Conservation (phyloP, 352 stramenopile genomes). For the Aphanomyces cochlioides region DNA sequence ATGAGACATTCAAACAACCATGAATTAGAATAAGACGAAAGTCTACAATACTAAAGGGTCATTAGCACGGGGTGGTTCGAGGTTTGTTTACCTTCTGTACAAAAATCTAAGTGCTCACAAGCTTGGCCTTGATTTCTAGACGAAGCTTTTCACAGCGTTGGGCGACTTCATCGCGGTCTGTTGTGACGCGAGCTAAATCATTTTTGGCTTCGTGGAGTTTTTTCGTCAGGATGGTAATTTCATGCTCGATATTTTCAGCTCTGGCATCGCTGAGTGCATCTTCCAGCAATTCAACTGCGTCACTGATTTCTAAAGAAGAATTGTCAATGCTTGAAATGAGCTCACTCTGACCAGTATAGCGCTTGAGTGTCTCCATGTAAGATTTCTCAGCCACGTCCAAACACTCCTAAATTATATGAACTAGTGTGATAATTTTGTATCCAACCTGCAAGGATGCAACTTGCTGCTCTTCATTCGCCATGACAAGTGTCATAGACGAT, state of each 20-base stretch:
- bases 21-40: too few species aligned
- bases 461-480: conserved; percentile 31
- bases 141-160: conserved; percentile 55
- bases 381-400: conserved; percentile 68
- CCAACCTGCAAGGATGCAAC: conserved; percentile 40
- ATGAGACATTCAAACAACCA: too few species aligned
- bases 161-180: conserved; percentile 63
- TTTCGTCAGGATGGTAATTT: conserved; percentile 32
- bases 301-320: conserved; percentile 43
- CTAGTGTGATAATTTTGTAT: conserved; percentile 30
- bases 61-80: too few species aligned
- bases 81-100: neutral
- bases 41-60: too few species aligned
- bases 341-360: conserved; percentile 41
- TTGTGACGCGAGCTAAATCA: conserved; percentile 39
- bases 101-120: neutral
- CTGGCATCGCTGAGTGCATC: conserved; percentile 32
- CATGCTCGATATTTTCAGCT: conserved; percentile 30
- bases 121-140: conserved; percentile 36
- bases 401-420: conserved; percentile 42
- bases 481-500: conserved; percentile 38
- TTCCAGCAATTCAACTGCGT: conserved; percentile 48
- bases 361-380: conserved; percentile 63
- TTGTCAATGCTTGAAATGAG: conserved; percentile 42
- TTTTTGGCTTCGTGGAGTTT: conserved; percentile 37